Percentiles rank a stretch among this genome's conserved stretches.
Evolutionary conservation across 202 grass and related monocot species (phyloP).

Genomic region (Hordeum pubiflorum): DNA sequence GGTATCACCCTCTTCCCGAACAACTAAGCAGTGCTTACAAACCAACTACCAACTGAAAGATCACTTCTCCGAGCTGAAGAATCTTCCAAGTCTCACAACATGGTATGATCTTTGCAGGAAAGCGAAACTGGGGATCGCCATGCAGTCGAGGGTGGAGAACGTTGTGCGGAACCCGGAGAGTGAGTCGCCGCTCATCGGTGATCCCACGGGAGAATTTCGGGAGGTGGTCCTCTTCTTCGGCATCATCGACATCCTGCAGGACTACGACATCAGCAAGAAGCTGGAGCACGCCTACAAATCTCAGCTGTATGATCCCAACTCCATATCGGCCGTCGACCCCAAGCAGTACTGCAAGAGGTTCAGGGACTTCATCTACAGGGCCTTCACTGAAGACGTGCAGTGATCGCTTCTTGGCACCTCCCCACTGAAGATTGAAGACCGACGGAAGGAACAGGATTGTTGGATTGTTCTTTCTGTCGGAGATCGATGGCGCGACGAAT

Average conservation of each 20-base stretch:
- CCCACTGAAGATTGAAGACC: background rate
- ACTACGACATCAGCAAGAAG: constrained; percentile 69
- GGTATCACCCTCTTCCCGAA: background rate
- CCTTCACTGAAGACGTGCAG: constrained; percentile 57
- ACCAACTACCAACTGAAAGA: background rate
- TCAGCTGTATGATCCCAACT: constrained; percentile 54
- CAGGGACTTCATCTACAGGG: constrained; percentile 82
- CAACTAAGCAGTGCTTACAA: background rate
- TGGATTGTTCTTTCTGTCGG: background rate
- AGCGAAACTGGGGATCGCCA: constrained; percentile 60
- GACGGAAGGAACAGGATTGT: background rate
- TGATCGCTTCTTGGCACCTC: background rate
- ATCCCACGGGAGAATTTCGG: constrained; percentile 47
- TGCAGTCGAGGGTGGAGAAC: constrained; percentile 82
- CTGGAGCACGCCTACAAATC: constrained; percentile 81
- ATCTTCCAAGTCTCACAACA: background rate
- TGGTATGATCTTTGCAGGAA: constrained; percentile 38
- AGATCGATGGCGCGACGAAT: background rate
- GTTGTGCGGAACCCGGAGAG: constrained; percentile 47
- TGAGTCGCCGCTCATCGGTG: constrained; percentile 54
- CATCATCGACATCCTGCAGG: constrained; percentile 73
- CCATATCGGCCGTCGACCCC: constrained; percentile 88
- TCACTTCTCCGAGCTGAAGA: background rate
- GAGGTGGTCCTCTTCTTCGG: constrained; percentile 64
- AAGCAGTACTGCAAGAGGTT: constrained; percentile 84